Percentiles rank a stretch among this genome's conserved stretches.
phyloP scores from a whole-genome alignment of 495 filamentous ascomycete genomes.

The Annulohypoxylon maeteangense region DNA sequence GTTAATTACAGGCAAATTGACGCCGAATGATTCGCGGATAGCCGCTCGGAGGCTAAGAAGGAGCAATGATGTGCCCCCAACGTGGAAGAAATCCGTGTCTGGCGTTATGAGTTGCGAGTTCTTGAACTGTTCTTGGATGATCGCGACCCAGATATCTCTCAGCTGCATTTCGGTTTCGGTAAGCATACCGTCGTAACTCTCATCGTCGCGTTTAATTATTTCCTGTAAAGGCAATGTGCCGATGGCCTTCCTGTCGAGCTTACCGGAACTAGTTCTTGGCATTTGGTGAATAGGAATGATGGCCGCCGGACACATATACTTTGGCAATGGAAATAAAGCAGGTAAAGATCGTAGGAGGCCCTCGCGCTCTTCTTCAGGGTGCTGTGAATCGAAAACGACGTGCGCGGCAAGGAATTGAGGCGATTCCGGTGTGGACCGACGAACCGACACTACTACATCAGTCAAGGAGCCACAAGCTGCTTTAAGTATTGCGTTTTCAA shows the following conservation, averaged over 20 bases:
- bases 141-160: constrained; percentile 8
- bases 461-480: constrained; percentile 39
- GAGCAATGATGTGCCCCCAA: constrained; percentile 6
- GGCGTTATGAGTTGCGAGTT: constrained; percentile 5
- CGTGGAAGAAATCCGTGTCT: constrained; percentile 52
- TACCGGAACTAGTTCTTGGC: constrained; percentile 54
- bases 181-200: background rate
- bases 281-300: constrained; percentile 52
- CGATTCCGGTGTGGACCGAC: background rate
- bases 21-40: constrained; percentile 25
- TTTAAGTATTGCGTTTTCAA: constrained; percentile 53
- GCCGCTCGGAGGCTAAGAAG: constrained; percentile 45
- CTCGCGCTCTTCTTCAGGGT: background rate
- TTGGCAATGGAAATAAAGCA: constrained; percentile 51
- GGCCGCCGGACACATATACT: constrained; percentile 59
- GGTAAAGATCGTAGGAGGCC: constrained; percentile 14
- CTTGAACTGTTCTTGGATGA: constrained; percentile 8
- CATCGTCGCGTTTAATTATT: too few relatives aligned
- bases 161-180: constrained; percentile 12
- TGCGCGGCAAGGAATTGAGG: constrained; percentile 51
- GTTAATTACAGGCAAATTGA: constrained; percentile 25
- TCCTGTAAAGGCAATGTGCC: constrained; percentile 15
- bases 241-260: constrained; percentile 51
- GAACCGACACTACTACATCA: constrained; percentile 51
- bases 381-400: constrained; percentile 32